Base-by-base conservation (phyloP, 108 stramenopile species). In the Skeletonema menzelii region DNA sequence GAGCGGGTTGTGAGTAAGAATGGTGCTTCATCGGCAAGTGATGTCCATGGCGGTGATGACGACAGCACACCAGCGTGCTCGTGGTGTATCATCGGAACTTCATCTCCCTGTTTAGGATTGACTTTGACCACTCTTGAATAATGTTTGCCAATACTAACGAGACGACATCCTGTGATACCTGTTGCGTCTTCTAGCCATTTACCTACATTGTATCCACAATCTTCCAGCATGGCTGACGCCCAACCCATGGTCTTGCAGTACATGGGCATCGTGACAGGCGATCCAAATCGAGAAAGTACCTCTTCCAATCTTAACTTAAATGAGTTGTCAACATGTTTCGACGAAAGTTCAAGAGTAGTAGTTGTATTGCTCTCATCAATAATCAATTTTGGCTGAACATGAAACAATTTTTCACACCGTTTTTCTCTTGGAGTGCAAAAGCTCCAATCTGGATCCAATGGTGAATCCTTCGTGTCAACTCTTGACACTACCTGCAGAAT, bases 1-100 rank as follows among this genome's bases (percentile, higher is more conserved):
- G 62, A 42, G 32, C 53, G 44, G 40, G 69, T 70, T 4, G 71
- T 63, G 20, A 84, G 58, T 11, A 79, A 56, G 62, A 67, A 84
- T 20, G 83, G 77, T 24, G 83, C 83, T 59, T 84, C 83, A 40
- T 84, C 83, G 28, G 75, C 75, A 11, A 84, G 60, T 15, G 83
- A 70, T 47, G 72, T 63, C 15, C 67, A 57, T 22, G 49, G 49
- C 19, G n/a, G n/a, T n/a, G n/a, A n/a, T n/a, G n/a, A n/a, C n/a
- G n/a, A n/a, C n/a, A n/a, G n/a, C n/a, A n/a, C n/a, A n/a, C n/a
- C n/a, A n/a, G n/a, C n/a, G n/a, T n/a, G n/a, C n/a, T n/a, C n/a
- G n/a, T n/a, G n/a, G 20, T 59, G 17, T 22, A 19, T 19, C 15
- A 42, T 67, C 0, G 72, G 72, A 27, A 73, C 11, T 15, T 31